Evolutionary conservation across 2,329 filamentous ascomycete genomes (phyloP), one percentile per base, ranked within the genome.

Genomic region (Diaporthe ampelina): DNA sequence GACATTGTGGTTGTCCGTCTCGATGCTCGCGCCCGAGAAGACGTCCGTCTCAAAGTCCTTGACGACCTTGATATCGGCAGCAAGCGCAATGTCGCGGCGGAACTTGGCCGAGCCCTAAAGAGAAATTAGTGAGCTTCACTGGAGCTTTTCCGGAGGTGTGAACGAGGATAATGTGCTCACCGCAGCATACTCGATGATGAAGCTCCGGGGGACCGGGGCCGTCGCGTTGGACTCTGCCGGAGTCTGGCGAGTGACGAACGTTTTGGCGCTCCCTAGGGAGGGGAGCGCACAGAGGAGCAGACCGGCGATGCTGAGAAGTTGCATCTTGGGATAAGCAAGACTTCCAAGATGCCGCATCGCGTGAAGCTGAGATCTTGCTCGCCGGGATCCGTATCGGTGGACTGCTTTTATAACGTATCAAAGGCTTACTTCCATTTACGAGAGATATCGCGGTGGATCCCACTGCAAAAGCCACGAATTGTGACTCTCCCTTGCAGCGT

Each of bases 11-110:
- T 75, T 76, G 35, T 79, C 79, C 6, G 79, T 79, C 75, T 81
- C 77, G 35, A 81, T 77, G 72, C 77, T 81, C 43, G 79, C 80
- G 48, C 80, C 80, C 10, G 78, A 78, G 73, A 81, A 81, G 50
- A 81, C 74, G 19, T 75, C 73, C 37, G 76, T 80, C 35, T 79
- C 67, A 73, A 80, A 81, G 56, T 76, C 77, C 68, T 78, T 80
- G 19, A 79, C 78, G 63, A 80, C 76, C 50, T 72, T 72, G 70
- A 72, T 72, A 24, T 50, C 57, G 24, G 54, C 70, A 37, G 70
- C 57, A 19, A 59, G 21, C n/a, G 54, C 70, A 26, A 72, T 32
- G 48, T 61, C 43, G 4, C 57, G 52, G 10, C 56, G 70, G 19
- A 26, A 26, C 32, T 63, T 72, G 32, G 56, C 8, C 19, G 52